phyloP scores from a whole-genome alignment of 2,329 filamentous ascomycete species.

The Zymoseptoria ardabiliae region DNA sequence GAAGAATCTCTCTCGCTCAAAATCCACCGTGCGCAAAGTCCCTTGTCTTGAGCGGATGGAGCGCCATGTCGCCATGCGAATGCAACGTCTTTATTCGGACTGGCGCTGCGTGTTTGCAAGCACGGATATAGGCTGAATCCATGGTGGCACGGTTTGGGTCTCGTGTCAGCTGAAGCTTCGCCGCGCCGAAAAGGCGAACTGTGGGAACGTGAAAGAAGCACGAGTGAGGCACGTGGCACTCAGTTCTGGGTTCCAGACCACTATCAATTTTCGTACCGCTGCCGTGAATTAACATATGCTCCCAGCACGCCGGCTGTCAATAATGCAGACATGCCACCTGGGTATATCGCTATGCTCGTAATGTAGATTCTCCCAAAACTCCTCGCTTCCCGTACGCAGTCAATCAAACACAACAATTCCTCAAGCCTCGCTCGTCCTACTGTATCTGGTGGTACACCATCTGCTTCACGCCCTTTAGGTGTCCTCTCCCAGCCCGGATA shows the following conservation, averaged over 20 bases:
- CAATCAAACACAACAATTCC: background rate
- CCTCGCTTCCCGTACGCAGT: background rate
- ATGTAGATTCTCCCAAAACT: background rate
- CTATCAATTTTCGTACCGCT: background rate
- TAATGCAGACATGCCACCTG: background rate
- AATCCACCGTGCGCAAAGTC: too few relatives aligned
- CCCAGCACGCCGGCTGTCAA: background rate
- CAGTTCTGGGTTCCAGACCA: background rate
- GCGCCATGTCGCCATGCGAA: background rate
- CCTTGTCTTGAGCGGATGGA: too few relatives aligned
- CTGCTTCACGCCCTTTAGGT: slow-evolving; percentile 12
- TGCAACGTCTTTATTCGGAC: background rate
- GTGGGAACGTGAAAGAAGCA: background rate
- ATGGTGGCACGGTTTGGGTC: background rate
- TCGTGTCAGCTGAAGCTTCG: background rate
- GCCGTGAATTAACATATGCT: background rate
- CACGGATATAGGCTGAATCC: background rate
- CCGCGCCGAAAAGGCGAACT: too few relatives aligned
- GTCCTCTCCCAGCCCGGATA: slow-evolving; percentile 12
- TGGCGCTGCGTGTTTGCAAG: background rate
- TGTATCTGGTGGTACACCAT: slow-evolving; percentile 15
- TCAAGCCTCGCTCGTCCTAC: slow-evolving; percentile 1
- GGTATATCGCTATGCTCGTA: background rate
- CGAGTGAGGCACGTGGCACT: background rate
- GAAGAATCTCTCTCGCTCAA: too few relatives aligned